Conservation (phyloP, 2,329 filamentous ascomycete species). For the Diaporthe humulicola region DNA sequence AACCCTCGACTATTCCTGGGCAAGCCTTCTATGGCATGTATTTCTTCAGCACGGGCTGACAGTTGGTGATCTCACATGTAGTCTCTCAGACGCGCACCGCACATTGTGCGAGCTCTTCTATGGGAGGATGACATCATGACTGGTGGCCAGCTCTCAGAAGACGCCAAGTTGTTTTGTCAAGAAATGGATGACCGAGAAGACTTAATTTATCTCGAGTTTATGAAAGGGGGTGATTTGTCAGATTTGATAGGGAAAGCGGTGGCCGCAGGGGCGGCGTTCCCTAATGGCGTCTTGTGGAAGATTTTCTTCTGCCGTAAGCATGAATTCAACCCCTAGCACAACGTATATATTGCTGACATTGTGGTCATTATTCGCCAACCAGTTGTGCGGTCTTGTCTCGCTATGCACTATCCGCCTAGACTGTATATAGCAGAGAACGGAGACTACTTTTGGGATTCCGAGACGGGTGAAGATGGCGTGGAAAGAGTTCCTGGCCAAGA, state of each 20-base stretch:
- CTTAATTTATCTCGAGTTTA: not conserved
- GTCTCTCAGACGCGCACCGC: slow-evolving; percentile 12
- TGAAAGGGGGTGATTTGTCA: not conserved
- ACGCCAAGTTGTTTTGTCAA: not conserved
- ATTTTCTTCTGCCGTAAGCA: slow-evolving; percentile 15
- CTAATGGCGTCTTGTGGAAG: not conserved
- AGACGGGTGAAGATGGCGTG: not conserved
- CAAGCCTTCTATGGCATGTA: not conserved
- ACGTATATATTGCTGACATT: not conserved
- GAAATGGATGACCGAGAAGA: not conserved
- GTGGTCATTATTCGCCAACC: not conserved
- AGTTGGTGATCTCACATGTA: not conserved
- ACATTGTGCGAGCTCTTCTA: not conserved
- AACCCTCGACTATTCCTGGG: not conserved
- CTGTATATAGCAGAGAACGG: not conserved
- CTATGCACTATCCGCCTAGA: slow-evolving; percentile 14
- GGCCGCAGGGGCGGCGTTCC: not conserved
- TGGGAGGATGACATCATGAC: not conserved
- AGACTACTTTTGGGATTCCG: not conserved
- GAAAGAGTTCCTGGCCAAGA: not conserved
- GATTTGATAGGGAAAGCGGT: not conserved
- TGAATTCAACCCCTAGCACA: not conserved
- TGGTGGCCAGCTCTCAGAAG: not conserved
- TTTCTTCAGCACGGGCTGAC: not conserved
- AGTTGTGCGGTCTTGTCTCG: slow-evolving; percentile 10